These are phyloP conservation scores for Citrullus amarus DNA, from an alignment of 306 rosid species.

Conservation along the genomic window DNA sequence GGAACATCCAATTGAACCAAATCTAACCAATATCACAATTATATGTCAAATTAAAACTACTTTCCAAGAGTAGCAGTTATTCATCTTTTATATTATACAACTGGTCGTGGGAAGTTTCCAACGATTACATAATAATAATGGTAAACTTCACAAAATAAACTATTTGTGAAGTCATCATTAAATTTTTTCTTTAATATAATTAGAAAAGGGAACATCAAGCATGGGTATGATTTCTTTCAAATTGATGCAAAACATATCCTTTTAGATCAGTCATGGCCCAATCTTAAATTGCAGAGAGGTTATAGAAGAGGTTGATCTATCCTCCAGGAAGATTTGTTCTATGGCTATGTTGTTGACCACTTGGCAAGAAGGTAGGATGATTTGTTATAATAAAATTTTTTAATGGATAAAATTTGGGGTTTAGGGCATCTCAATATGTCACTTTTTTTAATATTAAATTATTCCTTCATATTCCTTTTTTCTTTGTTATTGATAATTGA, in stretches of 20 bases:
- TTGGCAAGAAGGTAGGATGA: neutral
- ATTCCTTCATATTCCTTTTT: too few relatives aligned
- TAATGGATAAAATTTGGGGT: neutral
- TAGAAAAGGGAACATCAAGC: neutral
- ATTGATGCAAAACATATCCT: neutral
- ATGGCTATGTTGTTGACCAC: neutral
- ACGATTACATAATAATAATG: neutral
- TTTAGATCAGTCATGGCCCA: neutral
- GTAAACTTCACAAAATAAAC: neutral
- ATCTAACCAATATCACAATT: neutral
- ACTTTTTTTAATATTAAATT: neutral
- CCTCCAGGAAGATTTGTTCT: neutral
- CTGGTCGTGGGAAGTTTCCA: neutral
- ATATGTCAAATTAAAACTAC: neutral
- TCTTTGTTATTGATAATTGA: too few relatives aligned
- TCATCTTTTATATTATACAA: neutral
- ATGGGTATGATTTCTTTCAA: neutral
- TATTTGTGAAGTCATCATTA: neutral
- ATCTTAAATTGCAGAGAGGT: neutral
- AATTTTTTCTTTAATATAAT: neutral
- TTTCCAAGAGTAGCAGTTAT: neutral
- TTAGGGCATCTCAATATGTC: neutral
- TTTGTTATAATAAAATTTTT: neutral
- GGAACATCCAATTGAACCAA: conserved; percentile 6
- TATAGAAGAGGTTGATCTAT: neutral